A percentile compares a stretch with the other conserved stretches of the same genome.
These are phyloP conservation scores for Colletotrichum sidae DNA, from an alignment of 2,329 filamentous ascomycete species.

Conservation along the genomic window DNA sequence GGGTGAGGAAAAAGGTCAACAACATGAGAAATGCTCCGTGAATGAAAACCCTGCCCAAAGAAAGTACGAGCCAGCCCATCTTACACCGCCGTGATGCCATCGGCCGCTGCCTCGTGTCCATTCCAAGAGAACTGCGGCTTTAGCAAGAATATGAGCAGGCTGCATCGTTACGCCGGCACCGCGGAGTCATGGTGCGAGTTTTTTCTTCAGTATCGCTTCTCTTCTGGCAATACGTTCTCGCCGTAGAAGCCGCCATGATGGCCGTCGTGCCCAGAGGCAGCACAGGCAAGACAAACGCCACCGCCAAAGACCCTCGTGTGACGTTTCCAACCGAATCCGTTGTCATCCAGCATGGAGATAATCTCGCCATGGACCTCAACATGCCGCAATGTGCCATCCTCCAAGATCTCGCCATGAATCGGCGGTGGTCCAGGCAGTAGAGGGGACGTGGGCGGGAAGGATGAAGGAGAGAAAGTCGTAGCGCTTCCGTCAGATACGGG, in stretches of 20 bases:
- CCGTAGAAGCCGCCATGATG: constrained; percentile 65
- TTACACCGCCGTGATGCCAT: background rate
- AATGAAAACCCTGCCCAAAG: no score
- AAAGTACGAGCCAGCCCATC: background rate
- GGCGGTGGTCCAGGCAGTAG: constrained; percentile 61
- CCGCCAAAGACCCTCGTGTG: constrained; percentile 71
- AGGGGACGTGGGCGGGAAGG: constrained; percentile 61
- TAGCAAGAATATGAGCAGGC: no score
- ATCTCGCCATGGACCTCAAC: constrained; percentile 63
- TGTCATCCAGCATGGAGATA: constrained; percentile 59
- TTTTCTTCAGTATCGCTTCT: constrained; percentile 53
- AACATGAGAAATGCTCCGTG: no score
- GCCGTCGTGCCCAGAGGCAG: constrained; percentile 57
- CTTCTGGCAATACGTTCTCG: constrained; percentile 63
- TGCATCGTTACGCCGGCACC: no score
- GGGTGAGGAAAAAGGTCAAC: background rate
- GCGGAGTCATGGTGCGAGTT: no score
- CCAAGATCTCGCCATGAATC: constrained; percentile 42
- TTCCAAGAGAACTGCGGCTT: no score
- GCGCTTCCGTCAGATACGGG: constrained; percentile 36
- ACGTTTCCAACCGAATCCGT: constrained; percentile 64
- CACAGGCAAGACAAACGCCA: constrained; percentile 67
- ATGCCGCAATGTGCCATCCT: constrained; percentile 45
- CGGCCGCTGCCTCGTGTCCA: no score
- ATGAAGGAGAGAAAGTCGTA: constrained; percentile 57